Evolutionary conservation across 495 filamentous ascomycete genomes (phyloP), one percentile per base, ranked within the genome.

Genomic region (Daldinia grandis): DNA sequence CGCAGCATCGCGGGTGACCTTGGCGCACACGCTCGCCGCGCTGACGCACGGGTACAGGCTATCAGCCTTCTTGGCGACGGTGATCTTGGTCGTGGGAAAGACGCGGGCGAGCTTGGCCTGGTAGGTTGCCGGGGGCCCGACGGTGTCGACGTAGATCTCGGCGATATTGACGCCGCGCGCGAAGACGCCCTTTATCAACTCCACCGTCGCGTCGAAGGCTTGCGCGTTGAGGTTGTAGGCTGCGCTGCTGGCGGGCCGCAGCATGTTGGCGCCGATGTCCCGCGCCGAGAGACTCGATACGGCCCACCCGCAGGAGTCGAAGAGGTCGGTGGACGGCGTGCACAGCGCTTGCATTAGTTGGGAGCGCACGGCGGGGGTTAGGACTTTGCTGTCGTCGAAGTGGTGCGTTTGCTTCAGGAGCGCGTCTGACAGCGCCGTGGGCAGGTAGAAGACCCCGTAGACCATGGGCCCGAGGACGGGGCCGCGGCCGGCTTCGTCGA

Each of bases 401-500:
- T 89, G 89, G 81, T 97, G 90, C 6, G 90, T 87, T 31, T 85
- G 72, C 7, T 91, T 88, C 2, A 97, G 89, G 19, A 97, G 87
- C 2, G 90, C 84, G 68, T 86, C 87, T 35, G 94, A 91, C 37
- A 87, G 82, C 1, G 84, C 63, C 3, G 87, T 60, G 0, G 94
- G 93, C 1, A 97, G 86, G 82, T 94, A 97, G 83, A 95, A 91
- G 71, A 93, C 86, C 64, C 90, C 91, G 83, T 98, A 98, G 68
- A 98, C 94, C 95, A 99, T 99, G 10, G 95, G 95, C 2, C 95
- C 95, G 4, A 99, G 86, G 6, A 98, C 96, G 19, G 95, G 96
- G 7, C 95, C 95, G 66, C 95, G 89, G 53, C 95, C 95, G 62
- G 95, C 95, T 85, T 99, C 95, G 78, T 99, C 95, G 55, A 99